phyloP scores from a whole-genome alignment of 2,329 filamentous ascomycete genomes.

The Ascochyta koolunga region DNA sequence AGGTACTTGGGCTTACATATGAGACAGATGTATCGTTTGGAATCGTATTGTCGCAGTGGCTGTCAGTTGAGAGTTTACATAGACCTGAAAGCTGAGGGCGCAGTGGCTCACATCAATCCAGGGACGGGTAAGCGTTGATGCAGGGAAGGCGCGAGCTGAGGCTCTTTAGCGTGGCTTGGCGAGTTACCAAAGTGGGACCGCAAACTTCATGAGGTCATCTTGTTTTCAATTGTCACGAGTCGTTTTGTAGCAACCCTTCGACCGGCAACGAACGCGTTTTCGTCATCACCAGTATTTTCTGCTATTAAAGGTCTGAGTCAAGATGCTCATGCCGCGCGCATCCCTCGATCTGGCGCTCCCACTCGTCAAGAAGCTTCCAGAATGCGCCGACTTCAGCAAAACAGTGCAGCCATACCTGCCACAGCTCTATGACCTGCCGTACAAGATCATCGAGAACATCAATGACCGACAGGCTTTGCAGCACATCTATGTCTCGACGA shows the following conservation, averaged over 20 bases:
- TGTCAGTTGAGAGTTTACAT: no score
- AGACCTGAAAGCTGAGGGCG: no score
- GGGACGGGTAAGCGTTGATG: constrained; percentile 16
- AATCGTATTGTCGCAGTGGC: no score
- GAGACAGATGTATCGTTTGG: no score
- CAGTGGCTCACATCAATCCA: no score
- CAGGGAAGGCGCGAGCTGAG: constrained; percentile 25
- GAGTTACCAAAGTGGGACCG: constrained; percentile 12
- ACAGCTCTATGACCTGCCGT: constrained; percentile 57
- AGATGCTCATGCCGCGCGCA: constrained; percentile 53
- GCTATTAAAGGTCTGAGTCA: not conserved
- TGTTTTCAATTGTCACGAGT: not conserved
- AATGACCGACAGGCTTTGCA: constrained; percentile 67
- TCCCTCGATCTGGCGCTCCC: constrained; percentile 63
- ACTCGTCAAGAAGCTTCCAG: constrained; percentile 69
- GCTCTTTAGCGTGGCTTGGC: constrained; percentile 8
- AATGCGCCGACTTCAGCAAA: constrained; percentile 77
- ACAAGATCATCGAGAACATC: constrained; percentile 60
- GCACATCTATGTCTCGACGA: constrained; percentile 80
- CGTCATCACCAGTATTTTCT: not conserved
- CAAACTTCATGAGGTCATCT: constrained; percentile 31
- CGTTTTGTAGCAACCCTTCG: not conserved
- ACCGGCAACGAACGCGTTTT: not conserved
- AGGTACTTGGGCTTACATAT: no score
- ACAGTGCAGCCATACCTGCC: constrained; percentile 82